A percentile compares a stretch with the other conserved stretches of the same genome.
These are phyloP conservation scores for Buddleja alternifolia DNA, from an alignment of 257 asterid species.

Conservation along the genomic window DNA sequence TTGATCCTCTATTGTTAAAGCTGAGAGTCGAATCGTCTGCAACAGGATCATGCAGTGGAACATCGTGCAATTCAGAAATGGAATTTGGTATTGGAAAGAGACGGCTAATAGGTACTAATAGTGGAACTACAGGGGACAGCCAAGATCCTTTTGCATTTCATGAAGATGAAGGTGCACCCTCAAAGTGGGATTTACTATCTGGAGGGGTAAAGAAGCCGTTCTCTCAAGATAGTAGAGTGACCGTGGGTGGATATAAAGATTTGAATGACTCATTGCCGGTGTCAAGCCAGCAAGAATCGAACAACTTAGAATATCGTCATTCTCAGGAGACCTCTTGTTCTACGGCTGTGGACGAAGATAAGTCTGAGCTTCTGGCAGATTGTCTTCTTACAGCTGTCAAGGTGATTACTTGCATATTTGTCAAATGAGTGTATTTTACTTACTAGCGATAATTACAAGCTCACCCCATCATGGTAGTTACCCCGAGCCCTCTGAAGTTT, in stretches of 20 bases:
- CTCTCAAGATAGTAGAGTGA: slow-evolving; percentile 41
- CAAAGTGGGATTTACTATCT: slow-evolving; percentile 71
- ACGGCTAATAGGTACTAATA: slow-evolving; percentile 24
- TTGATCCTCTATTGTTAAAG: slow-evolving; percentile 53
- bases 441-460: not conserved
- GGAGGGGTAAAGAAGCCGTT: slow-evolving; percentile 41
- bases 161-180: slow-evolving; percentile 61
- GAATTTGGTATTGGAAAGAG: slow-evolving; percentile 35
- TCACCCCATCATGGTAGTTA: too few species aligned
- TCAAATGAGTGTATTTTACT: not conserved
- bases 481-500: too few species aligned
- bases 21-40: slow-evolving; percentile 59
- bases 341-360: slow-evolving; percentile 44
- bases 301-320: slow-evolving; percentile 33
- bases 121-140: slow-evolving; percentile 41
- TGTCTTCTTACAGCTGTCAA: slow-evolving; percentile 82
- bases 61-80: slow-evolving; percentile 42
- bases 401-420: slow-evolving; percentile 42
- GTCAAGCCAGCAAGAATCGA: slow-evolving; percentile 55
- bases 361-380: slow-evolving; percentile 64
- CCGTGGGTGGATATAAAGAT: slow-evolving; percentile 34
- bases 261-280: slow-evolving; percentile 26
- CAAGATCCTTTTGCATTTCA: slow-evolving; percentile 76
- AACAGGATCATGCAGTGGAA: slow-evolving; percentile 59
- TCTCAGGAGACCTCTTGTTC: slow-evolving; percentile 58